Evolutionary conservation across 257 asterid genomes (phyloP).

Genomic region (Lavandula angustifolia): DNA sequence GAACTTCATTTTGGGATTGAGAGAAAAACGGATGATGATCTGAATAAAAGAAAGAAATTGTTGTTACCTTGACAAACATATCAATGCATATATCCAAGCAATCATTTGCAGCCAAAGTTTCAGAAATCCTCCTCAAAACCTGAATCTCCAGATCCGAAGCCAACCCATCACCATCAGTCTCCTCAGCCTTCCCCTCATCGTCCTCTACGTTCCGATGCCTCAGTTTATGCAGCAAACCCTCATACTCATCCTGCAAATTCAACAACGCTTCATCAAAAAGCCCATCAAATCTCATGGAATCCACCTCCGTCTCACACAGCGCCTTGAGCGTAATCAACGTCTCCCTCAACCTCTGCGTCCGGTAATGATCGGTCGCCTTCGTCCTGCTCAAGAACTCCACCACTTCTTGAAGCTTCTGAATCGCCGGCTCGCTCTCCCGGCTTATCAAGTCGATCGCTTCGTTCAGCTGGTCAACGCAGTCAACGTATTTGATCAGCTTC

Average conservation of each 20-base stretch:
- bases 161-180: slow-evolving; percentile 33
- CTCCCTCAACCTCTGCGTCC: slow-evolving; percentile 61
- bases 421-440: slow-evolving; percentile 61
- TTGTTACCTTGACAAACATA: slow-evolving; percentile 66
- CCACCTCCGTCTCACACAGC: slow-evolving; percentile 68
- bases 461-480: slow-evolving; percentile 50
- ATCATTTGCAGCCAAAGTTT: slow-evolving; percentile 62
- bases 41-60: no score
- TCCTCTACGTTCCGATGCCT: slow-evolving; percentile 44
- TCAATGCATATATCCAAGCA: slow-evolving; percentile 83
- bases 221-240: slow-evolving; percentile 52
- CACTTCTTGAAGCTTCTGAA: slow-evolving; percentile 79
- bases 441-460: slow-evolving; percentile 50
- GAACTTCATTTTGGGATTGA: no score
- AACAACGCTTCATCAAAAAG: slow-evolving; percentile 70
- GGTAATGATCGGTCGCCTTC: slow-evolving; percentile 67
- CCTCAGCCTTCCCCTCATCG: background rate
- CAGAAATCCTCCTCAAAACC: slow-evolving; percentile 58
- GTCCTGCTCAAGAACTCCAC: slow-evolving; percentile 91
- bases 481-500: slow-evolving; percentile 59
- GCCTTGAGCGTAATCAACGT: slow-evolving; percentile 67
- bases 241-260: slow-evolving; percentile 85
- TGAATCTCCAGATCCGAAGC: slow-evolving; percentile 61
- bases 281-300: slow-evolving; percentile 73
- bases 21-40: no score